Evolutionary conservation across 2,329 filamentous ascomycete species (phyloP).

Genomic region (Sclerotinia glacialis): DNA sequence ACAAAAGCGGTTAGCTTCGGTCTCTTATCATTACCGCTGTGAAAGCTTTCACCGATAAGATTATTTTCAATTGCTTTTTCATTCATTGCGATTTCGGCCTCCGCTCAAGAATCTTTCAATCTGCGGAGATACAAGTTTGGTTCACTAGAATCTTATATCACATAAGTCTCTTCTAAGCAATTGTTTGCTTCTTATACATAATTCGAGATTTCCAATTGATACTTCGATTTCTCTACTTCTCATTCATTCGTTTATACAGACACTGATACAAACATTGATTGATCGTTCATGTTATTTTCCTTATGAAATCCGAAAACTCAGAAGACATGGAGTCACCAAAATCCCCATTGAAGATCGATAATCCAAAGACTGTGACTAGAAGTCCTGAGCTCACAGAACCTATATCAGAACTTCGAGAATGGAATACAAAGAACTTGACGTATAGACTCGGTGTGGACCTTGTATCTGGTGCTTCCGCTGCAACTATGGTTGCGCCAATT

Average conservation of each 20-base stretch:
- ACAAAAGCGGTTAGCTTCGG: constrained; percentile 4
- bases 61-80: constrained; percentile 1
- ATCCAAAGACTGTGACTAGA: constrained; percentile 18
- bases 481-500: constrained; percentile 73
- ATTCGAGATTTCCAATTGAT: background rate
- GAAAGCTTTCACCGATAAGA: constrained; percentile 12
- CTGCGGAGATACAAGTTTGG: constrained; percentile 2
- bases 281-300: background rate
- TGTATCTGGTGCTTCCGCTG: constrained; percentile 67
- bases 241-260: background rate
- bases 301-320: constrained; percentile 5
- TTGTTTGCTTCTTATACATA: background rate
- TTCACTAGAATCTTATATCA: background rate
- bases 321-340: constrained; percentile 12
- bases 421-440: constrained; percentile 75
- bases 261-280: background rate
- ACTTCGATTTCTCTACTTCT: background rate
- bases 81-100: constrained; percentile 2
- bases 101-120: constrained; percentile 1
- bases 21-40: background rate
- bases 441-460: constrained; percentile 66
- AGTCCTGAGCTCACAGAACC: constrained; percentile 23
- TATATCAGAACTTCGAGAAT: constrained; percentile 41
- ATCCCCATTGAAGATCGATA: constrained; percentile 19
- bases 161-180: background rate